Evolutionary conservation across 345 rosid genomes (phyloP), one percentile per base, ranked within the genome.

Genomic region (Euphorbia lathyris): DNA sequence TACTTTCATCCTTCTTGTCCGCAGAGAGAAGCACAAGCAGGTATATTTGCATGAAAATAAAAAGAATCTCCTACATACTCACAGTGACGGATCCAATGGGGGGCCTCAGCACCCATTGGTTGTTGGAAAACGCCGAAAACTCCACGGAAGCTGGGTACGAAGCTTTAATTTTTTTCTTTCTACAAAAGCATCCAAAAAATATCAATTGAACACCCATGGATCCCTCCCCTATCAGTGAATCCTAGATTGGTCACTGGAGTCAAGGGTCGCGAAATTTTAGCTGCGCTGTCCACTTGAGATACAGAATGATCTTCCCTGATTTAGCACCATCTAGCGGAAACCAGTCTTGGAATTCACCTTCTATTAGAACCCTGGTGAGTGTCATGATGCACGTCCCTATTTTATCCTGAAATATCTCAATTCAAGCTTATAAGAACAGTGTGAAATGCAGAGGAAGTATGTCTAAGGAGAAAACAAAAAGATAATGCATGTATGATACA

Each of bases 341-440:
- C 26, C 79, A 67, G 14, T 87, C 93, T 74, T 87, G 86, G 65
- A 79, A 55, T 61, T 95, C 91, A 36, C 97, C 97, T 81, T 92
- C 97, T 50, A 90, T 6, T 80, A 88, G 70, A 40, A 87, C 97
- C 84, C 84, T 67, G 11, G 99, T 92, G 38, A 95, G 86, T 27
- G 97, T 95, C 97, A 87, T 85, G 55, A 90, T 84, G 68, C 85
- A 83, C 82, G 79, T 90, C 76, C 99, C 97, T 22, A 88, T 87
- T 74, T 87, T 90, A 52, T 88, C 86, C 92, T 93, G 86, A 76
- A 79, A 69, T 19, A 73, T 69, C 57, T 50, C 40, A 13, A 58
- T 55, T 55, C 58, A n/a, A 26, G 5, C 58, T 27, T 40, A 45
- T 52, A 45, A 45, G 51, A 7, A 45, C 19, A 45, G 17, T 7